Base-by-base conservation (phyloP, 2,329 filamentous ascomycete genomes). In the Hortaea werneckii region DNA sequence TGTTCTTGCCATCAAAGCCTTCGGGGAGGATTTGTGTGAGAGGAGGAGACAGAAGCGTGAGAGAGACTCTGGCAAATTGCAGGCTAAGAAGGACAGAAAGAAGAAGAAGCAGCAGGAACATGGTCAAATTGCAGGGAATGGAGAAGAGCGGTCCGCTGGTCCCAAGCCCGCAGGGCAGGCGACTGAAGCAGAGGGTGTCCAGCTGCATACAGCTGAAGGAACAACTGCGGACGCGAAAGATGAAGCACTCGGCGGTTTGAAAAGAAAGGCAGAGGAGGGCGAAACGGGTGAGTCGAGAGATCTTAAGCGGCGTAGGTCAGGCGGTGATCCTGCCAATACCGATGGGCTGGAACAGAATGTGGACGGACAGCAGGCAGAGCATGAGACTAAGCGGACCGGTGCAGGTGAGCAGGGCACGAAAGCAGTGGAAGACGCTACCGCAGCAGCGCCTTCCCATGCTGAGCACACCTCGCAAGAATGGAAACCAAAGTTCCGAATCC, bases 1-100 rank as follows among this genome's bases (percentile, higher is more conserved):
- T 50, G 87, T 95, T 27, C 76, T 98, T 10, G 87, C 87, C 1
- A 95, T 98, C 65, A 87, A 86, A 60, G 85, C 85, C 0, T 95
- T 90, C 63, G 87, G 86, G 1, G 81, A 92, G 55, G 80, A 87
- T 58, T 54, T 58, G 29, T 54, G 59, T 34, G 47, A 54, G 42
- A 54, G 53, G 39, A 56, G 57, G 47, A 52, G 48, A 26, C 47
- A 47, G 41, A 52, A 50, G 41, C 47, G 64, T 41, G 63, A 62
- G 53, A 66, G 57, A 42, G 38, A 53, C 28, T 63, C 59, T 27
- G 46, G 49, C 54, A 67, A 54, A 47, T 45, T 46, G 12, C 43
- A 54, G 37, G 52, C 48, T 50, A 65, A 55, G 55, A 59, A 58
- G 37, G 50, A 60, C 44, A 56, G 52, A 43, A 61, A 54, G 53